These are phyloP conservation scores for Chrysanthemum seticuspe DNA, from an alignment of 129 eudicot species.

Conservation along the genomic window DNA sequence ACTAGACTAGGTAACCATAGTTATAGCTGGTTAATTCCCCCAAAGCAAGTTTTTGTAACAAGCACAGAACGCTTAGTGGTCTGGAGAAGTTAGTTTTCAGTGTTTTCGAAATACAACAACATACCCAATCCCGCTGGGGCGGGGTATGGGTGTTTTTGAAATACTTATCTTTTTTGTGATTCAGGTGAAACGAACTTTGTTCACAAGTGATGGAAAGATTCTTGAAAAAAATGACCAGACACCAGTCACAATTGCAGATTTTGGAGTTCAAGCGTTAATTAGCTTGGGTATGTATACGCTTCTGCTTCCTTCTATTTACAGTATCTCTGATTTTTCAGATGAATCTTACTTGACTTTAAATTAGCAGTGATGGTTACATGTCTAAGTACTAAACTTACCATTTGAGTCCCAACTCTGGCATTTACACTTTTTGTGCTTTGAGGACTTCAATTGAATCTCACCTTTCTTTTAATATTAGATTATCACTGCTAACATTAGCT, in stretches of 20 bases:
- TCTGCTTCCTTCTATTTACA: background rate
- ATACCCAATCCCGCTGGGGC: too few species aligned
- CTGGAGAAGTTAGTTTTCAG: background rate
- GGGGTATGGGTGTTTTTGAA: background rate
- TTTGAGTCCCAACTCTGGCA: background rate
- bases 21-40: background rate
- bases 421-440: background rate
- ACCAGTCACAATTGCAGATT: constrained; percentile 92
- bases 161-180: constrained; percentile 13
- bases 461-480: background rate
- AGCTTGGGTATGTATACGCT: constrained; percentile 76
- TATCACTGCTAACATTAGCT: too few species aligned
- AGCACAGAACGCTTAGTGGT: background rate
- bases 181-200: constrained; percentile 75
- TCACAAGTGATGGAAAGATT: constrained; percentile 64
- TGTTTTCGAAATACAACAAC: background rate
- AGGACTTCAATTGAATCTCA: background rate
- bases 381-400: background rate
- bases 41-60: background rate
- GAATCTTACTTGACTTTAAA: background rate
- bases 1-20: background rate
- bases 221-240: constrained; percentile 75
- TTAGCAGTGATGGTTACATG: background rate
- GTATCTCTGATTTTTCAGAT: background rate
- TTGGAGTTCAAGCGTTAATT: constrained; percentile 88